Evolutionary conservation across 768 basidiomycete species (phyloP).

Genomic region (Leccinum uliginosum): DNA sequence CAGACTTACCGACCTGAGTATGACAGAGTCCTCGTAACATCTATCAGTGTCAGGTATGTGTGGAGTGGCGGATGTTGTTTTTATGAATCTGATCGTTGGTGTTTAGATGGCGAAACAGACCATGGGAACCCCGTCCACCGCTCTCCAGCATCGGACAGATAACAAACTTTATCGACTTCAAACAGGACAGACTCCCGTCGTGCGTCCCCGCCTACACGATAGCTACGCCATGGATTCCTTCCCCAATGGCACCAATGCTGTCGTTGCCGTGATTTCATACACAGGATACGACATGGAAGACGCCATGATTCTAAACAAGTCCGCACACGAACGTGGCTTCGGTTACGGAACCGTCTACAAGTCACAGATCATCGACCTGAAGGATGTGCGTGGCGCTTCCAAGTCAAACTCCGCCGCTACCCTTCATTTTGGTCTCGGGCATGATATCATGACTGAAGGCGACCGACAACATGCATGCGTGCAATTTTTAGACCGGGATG

Average conservation of each 20-base stretch:
- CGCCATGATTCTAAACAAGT: conserved; percentile 99
- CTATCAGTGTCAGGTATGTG: conserved; percentile 82
- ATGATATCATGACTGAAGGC: conserved; percentile 60
- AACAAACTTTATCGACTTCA: conserved; percentile 98
- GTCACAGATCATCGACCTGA: conserved; percentile 85
- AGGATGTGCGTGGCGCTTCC: conserved; percentile 66
- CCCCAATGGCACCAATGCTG: conserved; percentile 96
- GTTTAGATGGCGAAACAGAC: conserved; percentile 98
- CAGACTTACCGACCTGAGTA: neutral
- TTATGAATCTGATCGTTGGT: conserved; percentile 5
- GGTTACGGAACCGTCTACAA: conserved; percentile 97
- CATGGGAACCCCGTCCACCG: conserved; percentile 97
- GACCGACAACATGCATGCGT: conserved; percentile 39
- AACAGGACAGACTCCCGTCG: conserved; percentile 91
- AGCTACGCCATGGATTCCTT: conserved; percentile 98
- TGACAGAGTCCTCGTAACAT: conserved; percentile 82
- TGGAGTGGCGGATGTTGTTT: neutral
- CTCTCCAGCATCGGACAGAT: conserved; percentile 88
- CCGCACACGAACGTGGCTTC: conserved; percentile 96
- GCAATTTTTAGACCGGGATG: conserved; percentile 72
- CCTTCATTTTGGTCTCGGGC: conserved; percentile 87
- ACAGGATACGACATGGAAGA: conserved; percentile 99
- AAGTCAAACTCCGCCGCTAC: conserved; percentile 54
- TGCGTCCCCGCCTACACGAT: conserved; percentile 87
- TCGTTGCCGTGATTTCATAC: conserved; percentile 99